Evolutionary conservation across 768 basidiomycete species (phyloP).

Genomic region (Tylopilus plumbeoviolaceoides): DNA sequence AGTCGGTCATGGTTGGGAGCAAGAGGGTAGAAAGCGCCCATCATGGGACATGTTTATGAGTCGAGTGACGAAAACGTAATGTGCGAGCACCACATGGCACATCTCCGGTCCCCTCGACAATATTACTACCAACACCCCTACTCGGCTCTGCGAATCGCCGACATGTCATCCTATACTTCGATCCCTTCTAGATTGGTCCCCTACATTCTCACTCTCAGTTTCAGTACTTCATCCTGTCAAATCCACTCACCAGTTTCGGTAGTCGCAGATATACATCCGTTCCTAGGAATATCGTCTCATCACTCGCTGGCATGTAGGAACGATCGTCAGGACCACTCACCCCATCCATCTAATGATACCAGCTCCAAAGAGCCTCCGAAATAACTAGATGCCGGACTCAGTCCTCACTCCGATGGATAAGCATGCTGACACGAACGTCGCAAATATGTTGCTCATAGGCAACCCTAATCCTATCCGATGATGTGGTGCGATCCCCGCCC

Average conservation of each 20-base stretch:
- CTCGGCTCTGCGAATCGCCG: slow-evolving; percentile 8
- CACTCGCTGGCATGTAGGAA: not conserved
- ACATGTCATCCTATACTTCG: slow-evolving; percentile 48
- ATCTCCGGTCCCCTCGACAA: too few relatives aligned
- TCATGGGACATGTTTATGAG: not conserved
- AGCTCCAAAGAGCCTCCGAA: slow-evolving; percentile 80
- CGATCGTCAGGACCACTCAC: slow-evolving; percentile 39
- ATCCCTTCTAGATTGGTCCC: slow-evolving; percentile 85
- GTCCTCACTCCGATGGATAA: not conserved
- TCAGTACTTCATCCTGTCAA: not conserved
- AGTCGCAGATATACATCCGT: slow-evolving; percentile 80
- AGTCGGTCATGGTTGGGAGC: slow-evolving; percentile 16
- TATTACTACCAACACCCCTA: not conserved
- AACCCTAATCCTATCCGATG: slow-evolving; percentile 76
- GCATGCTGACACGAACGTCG: slow-evolving; percentile 51
- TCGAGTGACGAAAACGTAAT: slow-evolving; percentile 5
- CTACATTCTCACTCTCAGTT: slow-evolving; percentile 33
- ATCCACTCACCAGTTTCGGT: slow-evolving; percentile 64
- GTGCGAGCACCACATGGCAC: too few relatives aligned
- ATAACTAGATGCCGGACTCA: slow-evolving; percentile 44
- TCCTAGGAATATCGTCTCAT: slow-evolving; percentile 38
- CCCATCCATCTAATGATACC: slow-evolving; percentile 80
- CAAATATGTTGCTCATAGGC: slow-evolving; percentile 87
- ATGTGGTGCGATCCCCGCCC: slow-evolving; percentile 48
- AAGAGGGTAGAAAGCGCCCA: slow-evolving; percentile 10